These are phyloP conservation scores for Xerocomus nothofagi DNA, from an alignment of 1,284 basidiomycete genomes.

Conservation along the genomic window DNA sequence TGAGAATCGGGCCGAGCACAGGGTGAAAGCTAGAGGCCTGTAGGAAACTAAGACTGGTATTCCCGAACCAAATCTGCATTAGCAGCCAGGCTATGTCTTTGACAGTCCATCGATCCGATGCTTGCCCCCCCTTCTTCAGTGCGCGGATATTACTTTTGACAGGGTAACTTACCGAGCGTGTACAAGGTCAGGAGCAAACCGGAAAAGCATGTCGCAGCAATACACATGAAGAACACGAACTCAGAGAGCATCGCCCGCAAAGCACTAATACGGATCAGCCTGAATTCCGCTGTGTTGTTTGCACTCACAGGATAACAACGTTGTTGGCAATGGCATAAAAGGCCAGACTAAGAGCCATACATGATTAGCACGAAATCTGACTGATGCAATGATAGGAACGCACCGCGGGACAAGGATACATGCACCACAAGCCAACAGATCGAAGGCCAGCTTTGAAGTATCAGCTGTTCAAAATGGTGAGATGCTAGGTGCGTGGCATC, in stretches of 20 bases:
- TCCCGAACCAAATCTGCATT: slow-evolving; percentile 85
- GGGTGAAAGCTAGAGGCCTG: slow-evolving; percentile 79
- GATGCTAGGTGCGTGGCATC: not conserved
- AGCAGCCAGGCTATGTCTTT: slow-evolving; percentile 77
- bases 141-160: not conserved
- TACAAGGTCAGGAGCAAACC: slow-evolving; percentile 84
- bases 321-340: slow-evolving; percentile 87
- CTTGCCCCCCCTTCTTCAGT: slow-evolving; percentile 34
- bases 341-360: slow-evolving; percentile 51
- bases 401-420: slow-evolving; percentile 86
- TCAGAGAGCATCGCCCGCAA: slow-evolving; percentile 75
- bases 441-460: slow-evolving; percentile 73
- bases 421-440: slow-evolving; percentile 80
- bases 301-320: slow-evolving; percentile 71
- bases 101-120: slow-evolving; percentile 61
- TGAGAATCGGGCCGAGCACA: slow-evolving; percentile 80
- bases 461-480: slow-evolving; percentile 39
- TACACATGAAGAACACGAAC: slow-evolving; percentile 82
- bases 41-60: slow-evolving; percentile 69
- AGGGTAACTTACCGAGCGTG: slow-evolving; percentile 56
- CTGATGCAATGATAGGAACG: slow-evolving; percentile 1
- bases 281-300: not conserved
- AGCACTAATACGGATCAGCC: slow-evolving; percentile 46
- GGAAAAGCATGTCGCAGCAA: slow-evolving; percentile 83
- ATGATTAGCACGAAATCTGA: slow-evolving; percentile 3